Evolutionary conservation across 352 stramenopile genomes (phyloP).

Genomic region (Blastocystis sp.): DNA sequence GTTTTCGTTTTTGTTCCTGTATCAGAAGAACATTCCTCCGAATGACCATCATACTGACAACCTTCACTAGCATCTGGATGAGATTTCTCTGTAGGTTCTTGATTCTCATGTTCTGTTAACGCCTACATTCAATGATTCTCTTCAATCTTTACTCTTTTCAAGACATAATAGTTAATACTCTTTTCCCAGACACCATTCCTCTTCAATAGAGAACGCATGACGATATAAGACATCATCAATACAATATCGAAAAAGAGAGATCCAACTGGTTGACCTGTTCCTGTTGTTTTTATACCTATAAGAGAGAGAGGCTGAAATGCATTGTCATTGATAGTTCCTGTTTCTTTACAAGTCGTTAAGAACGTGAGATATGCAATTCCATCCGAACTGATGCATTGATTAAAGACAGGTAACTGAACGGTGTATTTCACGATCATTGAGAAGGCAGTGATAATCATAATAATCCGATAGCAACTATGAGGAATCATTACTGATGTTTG

Average conservation of each 20-base stretch:
- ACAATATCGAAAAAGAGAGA: background rate
- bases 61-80: no score
- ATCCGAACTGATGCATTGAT: conserved; percentile 1
- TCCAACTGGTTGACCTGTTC: background rate
- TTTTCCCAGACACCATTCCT: conserved; percentile 10
- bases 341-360: background rate
- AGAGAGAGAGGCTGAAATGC: background rate
- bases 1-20: background rate
- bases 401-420: conserved; percentile 30
- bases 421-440: conserved; percentile 18
- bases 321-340: background rate
- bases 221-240: background rate
- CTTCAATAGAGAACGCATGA: conserved; percentile 41
- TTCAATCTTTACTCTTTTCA: background rate
- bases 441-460: background rate
- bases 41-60: no score
- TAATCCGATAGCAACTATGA: background rate
- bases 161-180: background rate
- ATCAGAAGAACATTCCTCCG: background rate
- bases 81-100: no score
- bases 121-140: background rate
- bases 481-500: conserved; percentile 40
- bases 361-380: conserved; percentile 21
- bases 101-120: no score
- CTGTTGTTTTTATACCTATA: background rate